Conservation (phyloP, 2,329 filamentous ascomycete genomes). For the Verticillium nubilum region DNA sequence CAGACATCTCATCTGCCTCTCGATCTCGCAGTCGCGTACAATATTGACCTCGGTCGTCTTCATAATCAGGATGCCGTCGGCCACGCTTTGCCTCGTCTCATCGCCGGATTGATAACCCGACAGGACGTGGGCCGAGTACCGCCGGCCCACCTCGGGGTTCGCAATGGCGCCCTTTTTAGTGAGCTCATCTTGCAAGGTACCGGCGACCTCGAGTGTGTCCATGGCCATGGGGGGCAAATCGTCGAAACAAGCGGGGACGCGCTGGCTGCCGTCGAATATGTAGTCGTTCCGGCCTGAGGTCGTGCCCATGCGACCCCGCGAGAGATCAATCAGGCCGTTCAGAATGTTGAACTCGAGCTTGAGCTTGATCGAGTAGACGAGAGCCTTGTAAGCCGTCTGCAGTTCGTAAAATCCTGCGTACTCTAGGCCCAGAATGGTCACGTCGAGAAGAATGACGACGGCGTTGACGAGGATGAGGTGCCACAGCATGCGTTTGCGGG, state of each 20-base stretch:
- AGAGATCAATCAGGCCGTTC: conserved; percentile 25
- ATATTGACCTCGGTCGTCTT: neutral
- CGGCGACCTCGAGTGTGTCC: neutral
- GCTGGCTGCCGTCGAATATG: conserved; percentile 2
- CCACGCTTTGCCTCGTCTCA: neutral
- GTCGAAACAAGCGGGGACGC: neutral
- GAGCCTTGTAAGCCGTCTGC: conserved; percentile 14
- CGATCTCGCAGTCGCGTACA: neutral
- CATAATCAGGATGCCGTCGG: conserved; percentile 1
- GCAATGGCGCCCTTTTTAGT: neutral
- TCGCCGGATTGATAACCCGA: neutral
- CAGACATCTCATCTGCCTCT: conserved; percentile 1
- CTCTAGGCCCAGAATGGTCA: conserved; percentile 15
- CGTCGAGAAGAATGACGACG: conserved; percentile 28
- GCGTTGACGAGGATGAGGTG: conserved; percentile 31
- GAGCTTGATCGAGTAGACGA: conserved; percentile 27
- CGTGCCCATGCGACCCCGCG: conserved; percentile 4
- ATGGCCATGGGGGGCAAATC: neutral
- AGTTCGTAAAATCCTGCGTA: conserved; percentile 13
- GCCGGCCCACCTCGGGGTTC: neutral
- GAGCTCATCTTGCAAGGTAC: neutral
- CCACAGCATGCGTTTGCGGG: conserved; percentile 20
- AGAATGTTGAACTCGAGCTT: conserved; percentile 31
- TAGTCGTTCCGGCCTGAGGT: neutral
- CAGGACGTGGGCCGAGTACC: neutral